Conservation (phyloP, 1,284 basidiomycete species). For the Ganoderma lucidum region DNA sequence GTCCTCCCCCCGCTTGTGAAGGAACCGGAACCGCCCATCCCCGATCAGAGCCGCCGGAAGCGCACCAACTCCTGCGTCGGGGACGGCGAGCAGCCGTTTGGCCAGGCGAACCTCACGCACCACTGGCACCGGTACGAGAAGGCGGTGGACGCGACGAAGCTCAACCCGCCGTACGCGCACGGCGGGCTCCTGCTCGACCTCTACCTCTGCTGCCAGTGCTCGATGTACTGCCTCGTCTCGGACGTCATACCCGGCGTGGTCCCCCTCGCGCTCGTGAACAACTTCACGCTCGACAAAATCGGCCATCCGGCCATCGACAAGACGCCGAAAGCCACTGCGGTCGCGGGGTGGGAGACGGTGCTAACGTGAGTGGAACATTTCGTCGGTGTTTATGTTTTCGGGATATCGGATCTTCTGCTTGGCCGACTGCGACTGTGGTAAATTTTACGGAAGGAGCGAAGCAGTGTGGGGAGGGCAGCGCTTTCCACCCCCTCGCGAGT, state of each 20-base stretch:
- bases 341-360: slow-evolving; percentile 71
- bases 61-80: slow-evolving; percentile 59
- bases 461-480: no score
- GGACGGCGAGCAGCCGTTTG: slow-evolving; percentile 54
- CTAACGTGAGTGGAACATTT: slow-evolving; percentile 58
- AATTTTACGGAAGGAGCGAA: no score
- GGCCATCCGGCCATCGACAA: slow-evolving; percentile 49
- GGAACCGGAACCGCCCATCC: slow-evolving; percentile 54
- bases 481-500: no score
- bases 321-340: slow-evolving; percentile 57
- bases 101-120: slow-evolving; percentile 69
- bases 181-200: slow-evolving; percentile 76
- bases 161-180: slow-evolving; percentile 67
- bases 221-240: slow-evolving; percentile 73
- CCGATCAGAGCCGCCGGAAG: slow-evolving; percentile 60
- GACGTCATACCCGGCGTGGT: slow-evolving; percentile 76
- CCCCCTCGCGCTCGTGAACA: slow-evolving; percentile 57
- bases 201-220: slow-evolving; percentile 85
- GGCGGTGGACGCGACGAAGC: slow-evolving; percentile 68
- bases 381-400: neutral
- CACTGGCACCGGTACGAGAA: slow-evolving; percentile 79
- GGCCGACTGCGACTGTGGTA: no score
- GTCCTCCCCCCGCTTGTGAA: slow-evolving; percentile 65
- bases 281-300: slow-evolving; percentile 50
- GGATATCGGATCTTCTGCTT: no score